Conservation (phyloP, 768 basidiomycete genomes). For the Punctularia strigosozonata region DNA sequence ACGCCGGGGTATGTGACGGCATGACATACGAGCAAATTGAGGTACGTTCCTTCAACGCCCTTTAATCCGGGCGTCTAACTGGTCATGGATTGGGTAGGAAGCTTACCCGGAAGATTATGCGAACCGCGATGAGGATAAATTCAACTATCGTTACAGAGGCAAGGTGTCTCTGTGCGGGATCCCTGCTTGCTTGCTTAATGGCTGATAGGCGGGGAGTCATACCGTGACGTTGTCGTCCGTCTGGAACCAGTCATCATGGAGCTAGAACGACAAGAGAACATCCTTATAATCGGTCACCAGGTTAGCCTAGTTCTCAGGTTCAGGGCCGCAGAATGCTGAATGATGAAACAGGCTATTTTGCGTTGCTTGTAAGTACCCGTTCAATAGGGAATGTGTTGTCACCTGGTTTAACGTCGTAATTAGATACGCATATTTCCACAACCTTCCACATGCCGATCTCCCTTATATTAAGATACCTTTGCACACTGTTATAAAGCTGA, state of each 20-base stretch:
- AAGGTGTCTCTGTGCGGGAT: constrained; percentile 2
- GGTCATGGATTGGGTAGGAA: too few species aligned
- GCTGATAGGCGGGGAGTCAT: constrained; percentile 72
- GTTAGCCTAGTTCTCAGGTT: constrained; percentile 18
- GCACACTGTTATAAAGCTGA: constrained; percentile 97
- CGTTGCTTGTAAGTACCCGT: constrained; percentile 51
- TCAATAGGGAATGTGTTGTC: neutral
- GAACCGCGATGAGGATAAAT: constrained; percentile 97
- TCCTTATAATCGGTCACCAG: constrained; percentile 95
- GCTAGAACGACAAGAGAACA: constrained; percentile 94
- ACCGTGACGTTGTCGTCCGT: constrained; percentile 90
- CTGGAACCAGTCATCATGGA: constrained; percentile 99
- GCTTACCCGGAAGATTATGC: constrained; percentile 97
- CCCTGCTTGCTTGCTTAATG: neutral
- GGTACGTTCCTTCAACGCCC: constrained; percentile 27
- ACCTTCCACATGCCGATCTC: constrained; percentile 82
- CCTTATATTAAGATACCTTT: constrained; percentile 97
- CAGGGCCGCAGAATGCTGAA: constrained; percentile 2
- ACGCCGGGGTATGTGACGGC: constrained; percentile 97
- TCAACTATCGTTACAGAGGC: constrained; percentile 95
- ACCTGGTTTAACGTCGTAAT: constrained; percentile 1
- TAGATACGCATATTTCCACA: constrained; percentile 97
- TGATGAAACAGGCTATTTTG: constrained; percentile 46
- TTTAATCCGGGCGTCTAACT: too few species aligned
- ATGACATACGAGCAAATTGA: constrained; percentile 99